These are phyloP conservation scores for Datisca glomerata DNA, from an alignment of 306 rosid genomes.

Conservation along the genomic window DNA sequence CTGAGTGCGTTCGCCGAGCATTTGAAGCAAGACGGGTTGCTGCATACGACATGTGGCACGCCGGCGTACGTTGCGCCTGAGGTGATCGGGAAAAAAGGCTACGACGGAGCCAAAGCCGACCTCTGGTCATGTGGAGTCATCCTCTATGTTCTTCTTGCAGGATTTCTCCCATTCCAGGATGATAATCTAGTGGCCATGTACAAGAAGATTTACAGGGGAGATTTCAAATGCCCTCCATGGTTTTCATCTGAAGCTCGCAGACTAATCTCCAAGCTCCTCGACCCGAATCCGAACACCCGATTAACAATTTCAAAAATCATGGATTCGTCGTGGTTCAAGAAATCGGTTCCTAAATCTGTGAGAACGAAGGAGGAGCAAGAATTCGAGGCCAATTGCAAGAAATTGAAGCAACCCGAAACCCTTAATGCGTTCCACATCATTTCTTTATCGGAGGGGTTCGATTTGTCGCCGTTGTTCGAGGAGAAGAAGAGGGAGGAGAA, in stretches of 20 bases:
- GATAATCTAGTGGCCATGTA: slow-evolving; percentile 80
- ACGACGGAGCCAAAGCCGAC: slow-evolving; percentile 90
- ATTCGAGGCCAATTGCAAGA: slow-evolving; percentile 17
- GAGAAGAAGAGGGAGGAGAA: slow-evolving; percentile 73
- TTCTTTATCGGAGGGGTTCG: slow-evolving; percentile 60
- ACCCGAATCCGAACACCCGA: slow-evolving; percentile 61
- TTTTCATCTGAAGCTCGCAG: slow-evolving; percentile 59
- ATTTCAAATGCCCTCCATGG: slow-evolving; percentile 94
- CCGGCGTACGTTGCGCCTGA: slow-evolving; percentile 97
- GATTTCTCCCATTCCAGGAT: slow-evolving; percentile 79
- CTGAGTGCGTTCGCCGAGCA: slow-evolving; percentile 69
- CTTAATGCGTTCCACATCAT: slow-evolving; percentile 89
- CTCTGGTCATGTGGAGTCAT: slow-evolving; percentile 94
- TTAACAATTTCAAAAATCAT: slow-evolving; percentile 41
- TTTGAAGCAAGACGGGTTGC: slow-evolving; percentile 49
- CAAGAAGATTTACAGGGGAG: slow-evolving; percentile 72
- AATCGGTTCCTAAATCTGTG: slow-evolving; percentile 29
- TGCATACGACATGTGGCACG: slow-evolving; percentile 90
- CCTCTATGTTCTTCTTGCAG: slow-evolving; percentile 85
- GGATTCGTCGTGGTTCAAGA: slow-evolving; percentile 76
- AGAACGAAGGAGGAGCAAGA: slow-evolving; percentile 20
- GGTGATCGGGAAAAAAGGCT: slow-evolving; percentile 74
- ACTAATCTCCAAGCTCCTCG: slow-evolving; percentile 56
- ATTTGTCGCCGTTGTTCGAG: slow-evolving; percentile 76
- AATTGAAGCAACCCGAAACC: slow-evolving; percentile 30